phyloP scores from a whole-genome alignment of 345 rosid species.

The Populus tremula region DNA sequence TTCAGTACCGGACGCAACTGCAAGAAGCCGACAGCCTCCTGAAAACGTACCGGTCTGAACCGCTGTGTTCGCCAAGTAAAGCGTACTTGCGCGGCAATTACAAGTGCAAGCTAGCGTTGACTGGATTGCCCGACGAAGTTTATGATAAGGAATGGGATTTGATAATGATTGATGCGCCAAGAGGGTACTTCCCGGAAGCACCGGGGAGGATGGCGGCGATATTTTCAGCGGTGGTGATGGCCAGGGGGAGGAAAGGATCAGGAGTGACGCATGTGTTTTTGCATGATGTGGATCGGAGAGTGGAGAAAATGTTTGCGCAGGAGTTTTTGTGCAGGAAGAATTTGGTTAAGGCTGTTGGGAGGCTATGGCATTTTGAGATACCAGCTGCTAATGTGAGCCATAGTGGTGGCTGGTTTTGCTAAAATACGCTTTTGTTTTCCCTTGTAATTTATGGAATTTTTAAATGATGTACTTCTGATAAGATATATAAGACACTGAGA shows the following conservation, averaged over 20 bases:
- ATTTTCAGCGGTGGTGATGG: constrained; percentile 81
- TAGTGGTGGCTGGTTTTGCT: constrained; percentile 49
- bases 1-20: constrained; percentile 64
- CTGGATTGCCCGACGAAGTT: constrained; percentile 68
- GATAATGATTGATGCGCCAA: constrained; percentile 82
- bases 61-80: constrained; percentile 44
- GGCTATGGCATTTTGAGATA: constrained; percentile 75
- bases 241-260: constrained; percentile 55
- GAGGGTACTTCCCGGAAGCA: constrained; percentile 61
- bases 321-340: constrained; percentile 66
- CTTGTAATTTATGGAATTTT: too few relatives aligned
- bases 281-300: constrained; percentile 65
- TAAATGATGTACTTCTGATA: background rate
- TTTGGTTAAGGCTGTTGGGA: constrained; percentile 42
- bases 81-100: constrained; percentile 57
- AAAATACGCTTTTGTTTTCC: constrained; percentile 2
- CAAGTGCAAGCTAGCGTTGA: constrained; percentile 56
- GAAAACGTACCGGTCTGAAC: constrained; percentile 36
- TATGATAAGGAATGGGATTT: constrained; percentile 83
- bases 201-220: constrained; percentile 84
- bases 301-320: constrained; percentile 59
- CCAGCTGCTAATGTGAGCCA: constrained; percentile 45
- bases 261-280: constrained; percentile 73
- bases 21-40: constrained; percentile 46
- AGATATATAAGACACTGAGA: background rate